Base-by-base conservation (phyloP, 129 eudicot genomes). In the Flaveria sonorensis region DNA sequence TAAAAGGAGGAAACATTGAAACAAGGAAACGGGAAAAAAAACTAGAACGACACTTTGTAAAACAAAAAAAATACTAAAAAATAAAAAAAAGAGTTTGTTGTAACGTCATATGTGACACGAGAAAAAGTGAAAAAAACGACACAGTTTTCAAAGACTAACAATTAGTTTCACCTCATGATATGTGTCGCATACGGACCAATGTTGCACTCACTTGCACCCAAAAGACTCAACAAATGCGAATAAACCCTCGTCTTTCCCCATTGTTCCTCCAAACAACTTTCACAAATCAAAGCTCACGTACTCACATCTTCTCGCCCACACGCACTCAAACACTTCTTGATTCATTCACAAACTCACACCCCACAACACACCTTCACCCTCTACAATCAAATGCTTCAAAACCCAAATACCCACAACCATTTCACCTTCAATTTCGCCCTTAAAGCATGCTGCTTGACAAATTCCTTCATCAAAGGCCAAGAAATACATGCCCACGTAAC, bases 401-500 rank as follows among this genome's bases (percentile, higher is more conserved):
- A 57, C 79, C 79, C 87, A 52, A 7, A 11, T 11, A 63, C 81
- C 40, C 85, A 84, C 76, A 80, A 84, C 64, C 85, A 84, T 70
- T 80, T 80, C 57, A 84, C 68, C 64, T 80, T 80, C 79, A 80
- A 82, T n/a, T 40, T n/a, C 68, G 85, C 76, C 2, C 64, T 84
- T 40, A 84, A 84, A 79, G 75, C 84, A 39, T 84, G 85, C 67
- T 71, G 72, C 63, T 71, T 57, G 2, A 59, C 80, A 0, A 47
- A 80, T 72, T 72, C 87, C 0, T 36, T 63, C 42, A 16, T 15
- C 12, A 84, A 80, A 80, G 85, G 63, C 72, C 79, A 45, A 75
- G 85, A 84, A 80, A 84, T 80, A 48, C 87, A 84, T 67, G 76
- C 85, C 76, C 85, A 76, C 26, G 72, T 84, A 0, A 23, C 65